Conservation (phyloP, 768 basidiomycete genomes). For the Boletellus sp. region DNA sequence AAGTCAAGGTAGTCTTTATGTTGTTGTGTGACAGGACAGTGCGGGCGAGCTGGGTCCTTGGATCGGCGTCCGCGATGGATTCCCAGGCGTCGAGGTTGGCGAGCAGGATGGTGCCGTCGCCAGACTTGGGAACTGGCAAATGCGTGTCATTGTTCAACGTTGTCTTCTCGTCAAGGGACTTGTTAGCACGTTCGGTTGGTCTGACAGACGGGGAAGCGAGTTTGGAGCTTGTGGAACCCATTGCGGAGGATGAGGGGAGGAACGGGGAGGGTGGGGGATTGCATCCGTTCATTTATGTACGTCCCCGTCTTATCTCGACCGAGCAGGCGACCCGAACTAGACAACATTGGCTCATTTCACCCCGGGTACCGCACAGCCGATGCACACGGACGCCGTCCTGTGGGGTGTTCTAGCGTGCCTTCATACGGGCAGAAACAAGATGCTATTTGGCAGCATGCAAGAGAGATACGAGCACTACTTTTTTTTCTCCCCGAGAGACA, state of each 20-base stretch:
- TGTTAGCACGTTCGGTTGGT: constrained; percentile 17
- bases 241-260: constrained; percentile 5
- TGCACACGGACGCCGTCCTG: too few relatives aligned
- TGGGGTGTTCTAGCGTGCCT: too few relatives aligned
- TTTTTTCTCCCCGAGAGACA: too few relatives aligned
- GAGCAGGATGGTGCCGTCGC: constrained; percentile 58
- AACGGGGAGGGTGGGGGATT: constrained; percentile 2
- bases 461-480: too few relatives aligned
- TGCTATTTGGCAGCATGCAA: too few relatives aligned
- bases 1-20: constrained; percentile 58
- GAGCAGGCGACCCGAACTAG: constrained; percentile 11
- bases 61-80: constrained; percentile 44
- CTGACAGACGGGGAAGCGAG: constrained; percentile 15
- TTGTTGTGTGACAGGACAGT: constrained; percentile 70
- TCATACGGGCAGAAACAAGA: too few relatives aligned
- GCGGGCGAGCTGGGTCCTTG: constrained; percentile 71
- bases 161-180: constrained; percentile 28
- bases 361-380: too few relatives aligned
- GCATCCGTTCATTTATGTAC: constrained; percentile 25
- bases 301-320: constrained; percentile 16
- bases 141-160: not conserved
- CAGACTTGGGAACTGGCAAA: constrained; percentile 36
- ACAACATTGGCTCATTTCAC: not conserved
- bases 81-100: constrained; percentile 69
- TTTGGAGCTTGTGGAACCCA: constrained; percentile 28